A percentile compares a stretch with the other conserved stretches of the same genome.
Evolutionary conservation across 23 red algal genomes (phyloP).

Genomic region (Agarophyton chilense): DNA sequence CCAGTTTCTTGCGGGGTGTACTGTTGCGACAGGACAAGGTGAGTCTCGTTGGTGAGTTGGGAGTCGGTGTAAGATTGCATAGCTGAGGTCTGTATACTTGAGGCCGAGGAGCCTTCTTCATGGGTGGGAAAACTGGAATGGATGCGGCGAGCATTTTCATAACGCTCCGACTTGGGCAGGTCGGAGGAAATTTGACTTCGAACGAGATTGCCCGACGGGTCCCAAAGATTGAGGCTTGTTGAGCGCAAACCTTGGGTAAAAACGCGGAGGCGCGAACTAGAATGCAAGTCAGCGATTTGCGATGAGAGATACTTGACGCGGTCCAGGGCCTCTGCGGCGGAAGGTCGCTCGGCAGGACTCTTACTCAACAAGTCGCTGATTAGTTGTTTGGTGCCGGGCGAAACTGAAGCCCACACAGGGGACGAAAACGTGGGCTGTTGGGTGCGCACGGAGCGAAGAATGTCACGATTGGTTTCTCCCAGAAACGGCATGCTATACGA

Average conservation of each 20-base stretch:
- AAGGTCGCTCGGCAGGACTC: slow-evolving; percentile 1
- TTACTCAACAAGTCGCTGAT: slow-evolving; percentile 38
- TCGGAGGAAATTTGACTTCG: slow-evolving; percentile 3
- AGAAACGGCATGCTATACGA: slow-evolving; percentile 69
- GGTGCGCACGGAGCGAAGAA: slow-evolving; percentile 18
- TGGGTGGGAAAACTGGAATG: slow-evolving; percentile 16
- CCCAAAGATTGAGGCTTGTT: slow-evolving; percentile 56
- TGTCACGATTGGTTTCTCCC: slow-evolving; percentile 21
- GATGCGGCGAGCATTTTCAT: neutral
- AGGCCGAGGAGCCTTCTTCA: neutral
- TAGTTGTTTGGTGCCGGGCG: slow-evolving; percentile 26
- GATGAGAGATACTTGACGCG: slow-evolving; percentile 32
- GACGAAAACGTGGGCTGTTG: slow-evolving; percentile 18
- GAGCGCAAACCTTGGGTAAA: slow-evolving; percentile 50
- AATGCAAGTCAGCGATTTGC: neutral
- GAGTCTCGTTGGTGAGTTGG: neutral
- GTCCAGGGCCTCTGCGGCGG: slow-evolving; percentile 39
- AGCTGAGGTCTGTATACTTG: neutral
- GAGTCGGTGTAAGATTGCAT: neutral
- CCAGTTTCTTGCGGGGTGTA: neutral
- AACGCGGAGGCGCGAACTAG: slow-evolving; percentile 12
- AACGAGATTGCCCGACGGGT: slow-evolving; percentile 45
- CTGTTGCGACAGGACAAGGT: neutral
- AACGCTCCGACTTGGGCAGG: neutral
- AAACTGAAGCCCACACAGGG: slow-evolving; percentile 27